Base-by-base conservation (phyloP, 306 rosid species). In the Biancaea sappan region DNA sequence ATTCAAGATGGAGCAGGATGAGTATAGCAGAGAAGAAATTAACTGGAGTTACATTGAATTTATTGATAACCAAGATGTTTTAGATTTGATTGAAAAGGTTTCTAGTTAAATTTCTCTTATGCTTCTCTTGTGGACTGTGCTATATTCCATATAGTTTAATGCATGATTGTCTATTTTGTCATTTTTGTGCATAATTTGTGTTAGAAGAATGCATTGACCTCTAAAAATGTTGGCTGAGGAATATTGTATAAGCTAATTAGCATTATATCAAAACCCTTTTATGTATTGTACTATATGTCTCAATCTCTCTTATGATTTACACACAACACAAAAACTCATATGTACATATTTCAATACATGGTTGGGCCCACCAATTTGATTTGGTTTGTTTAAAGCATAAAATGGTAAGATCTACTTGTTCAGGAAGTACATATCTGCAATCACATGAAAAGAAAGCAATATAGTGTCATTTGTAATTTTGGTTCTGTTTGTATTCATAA, bases 41-140 rank as follows among this genome's bases (percentile, higher is more conserved):
- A 86, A 92, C 84, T 94, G 99, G 99, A 94, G 99, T 85, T 94
- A 94, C 79, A 94, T 94, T 82, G 97, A 94, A 83, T 94, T 92
- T 58, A 92, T 94, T 73, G 99, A 94, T 89, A 94, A 94, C 84
- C 97, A 92, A 88, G 97, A 92, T 79, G 99, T 94, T 70, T 79
- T 92, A 66, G 99, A 94, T 85, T 88, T 94, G 84, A 92, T 94
- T n/a, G 99, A 94, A 85, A 92, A 92, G 99, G 99, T 94, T 72
- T 64, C 54, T 71, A 34, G 29, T 62, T 72, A 18, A 24, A 1
- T 5, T 18, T 67, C 34, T 62, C 15, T 57, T 38, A 57, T 80
- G 54, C 50, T 19, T 31, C 48, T 29, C 47, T 64, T 56, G 72
- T 64, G 11, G 19, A 32, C 6, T 64, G 22, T 51, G 24, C 38